A percentile compares a stretch with the other conserved stretches of the same genome.
These are phyloP conservation scores for Porodaedalea pini DNA, from an alignment of 1,284 basidiomycete genomes.

Conservation along the genomic window DNA sequence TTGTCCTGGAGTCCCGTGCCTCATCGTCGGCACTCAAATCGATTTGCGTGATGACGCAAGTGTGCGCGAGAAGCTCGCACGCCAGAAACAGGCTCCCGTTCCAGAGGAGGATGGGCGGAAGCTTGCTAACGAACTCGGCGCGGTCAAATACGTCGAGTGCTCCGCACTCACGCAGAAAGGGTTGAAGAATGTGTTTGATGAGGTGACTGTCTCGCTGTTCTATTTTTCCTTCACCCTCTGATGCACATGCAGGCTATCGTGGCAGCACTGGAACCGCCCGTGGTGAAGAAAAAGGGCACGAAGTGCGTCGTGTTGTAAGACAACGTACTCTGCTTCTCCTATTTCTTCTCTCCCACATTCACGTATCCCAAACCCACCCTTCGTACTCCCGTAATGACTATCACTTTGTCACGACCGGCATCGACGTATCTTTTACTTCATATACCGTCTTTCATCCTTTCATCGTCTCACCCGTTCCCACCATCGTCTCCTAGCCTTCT, in stretches of 20 bases:
- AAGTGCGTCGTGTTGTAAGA: constrained; percentile 83
- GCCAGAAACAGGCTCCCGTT: constrained; percentile 96
- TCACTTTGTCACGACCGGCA: constrained; percentile 18
- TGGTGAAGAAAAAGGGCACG: constrained; percentile 72
- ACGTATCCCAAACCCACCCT: background rate
- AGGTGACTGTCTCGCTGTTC: constrained; percentile 50
- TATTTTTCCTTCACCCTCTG: constrained; percentile 20
- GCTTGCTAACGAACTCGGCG: constrained; percentile 92
- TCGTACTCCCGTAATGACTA: constrained; percentile 8
- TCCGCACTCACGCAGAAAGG: constrained; percentile 99
- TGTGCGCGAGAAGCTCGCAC: constrained; percentile 91
- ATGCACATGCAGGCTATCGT: constrained; percentile 79
- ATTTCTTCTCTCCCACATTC: background rate
- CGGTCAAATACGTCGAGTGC: constrained; percentile 99
- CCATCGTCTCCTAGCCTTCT: constrained; percentile 6
- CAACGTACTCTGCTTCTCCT: background rate
- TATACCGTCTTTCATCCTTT: constrained; percentile 14
- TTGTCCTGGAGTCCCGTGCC: constrained; percentile 98
- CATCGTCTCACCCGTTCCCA: background rate
- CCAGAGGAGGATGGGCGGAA: constrained; percentile 86
- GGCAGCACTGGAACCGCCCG: constrained; percentile 94
- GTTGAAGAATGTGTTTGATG: constrained; percentile 99
- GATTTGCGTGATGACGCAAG: constrained; percentile 93
- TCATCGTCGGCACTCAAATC: constrained; percentile 98
- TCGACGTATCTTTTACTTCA: constrained; percentile 20